phyloP scores from a whole-genome alignment of 176 grass and related monocot species.

The Carex myosuroides region DNA sequence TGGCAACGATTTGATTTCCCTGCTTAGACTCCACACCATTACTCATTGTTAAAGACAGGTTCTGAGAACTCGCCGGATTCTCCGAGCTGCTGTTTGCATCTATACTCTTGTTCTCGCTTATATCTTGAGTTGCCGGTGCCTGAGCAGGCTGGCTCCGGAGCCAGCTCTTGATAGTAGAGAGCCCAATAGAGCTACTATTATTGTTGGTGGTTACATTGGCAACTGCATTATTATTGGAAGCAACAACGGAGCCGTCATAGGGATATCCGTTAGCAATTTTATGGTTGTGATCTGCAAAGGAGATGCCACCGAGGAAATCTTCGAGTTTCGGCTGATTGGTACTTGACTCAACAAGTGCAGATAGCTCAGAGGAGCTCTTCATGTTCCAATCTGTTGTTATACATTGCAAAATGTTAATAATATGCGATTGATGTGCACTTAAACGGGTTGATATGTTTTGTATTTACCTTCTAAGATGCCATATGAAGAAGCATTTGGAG shows the following conservation, averaged over 20 bases:
- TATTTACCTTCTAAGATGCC: constrained; percentile 18
- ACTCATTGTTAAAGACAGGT: constrained; percentile 10
- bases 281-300: constrained; percentile 63
- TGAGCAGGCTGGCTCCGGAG: constrained; percentile 58
- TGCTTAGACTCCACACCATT: constrained; percentile 23
- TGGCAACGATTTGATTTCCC: constrained; percentile 6
- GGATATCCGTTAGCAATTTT: constrained; percentile 24
- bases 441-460: background rate
- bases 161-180: constrained; percentile 97
- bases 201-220: constrained; percentile 34
- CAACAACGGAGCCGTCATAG: constrained; percentile 21
- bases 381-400: constrained; percentile 70
- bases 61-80: constrained; percentile 3
- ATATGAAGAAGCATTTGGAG: constrained; percentile 32
- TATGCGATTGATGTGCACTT: background rate
- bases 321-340: constrained; percentile 76
- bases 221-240: constrained; percentile 20
- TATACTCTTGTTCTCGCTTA: constrained; percentile 2
- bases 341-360: constrained; percentile 53
- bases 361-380: constrained; percentile 90
- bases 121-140: constrained; percentile 7
- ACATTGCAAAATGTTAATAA: constrained; percentile 5
- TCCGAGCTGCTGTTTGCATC: constrained; percentile 11
- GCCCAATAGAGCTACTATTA: constrained; percentile 35
- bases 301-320: constrained; percentile 84